Conservation (phyloP, 495 filamentous ascomycete genomes). For the Glonium stellatum region DNA sequence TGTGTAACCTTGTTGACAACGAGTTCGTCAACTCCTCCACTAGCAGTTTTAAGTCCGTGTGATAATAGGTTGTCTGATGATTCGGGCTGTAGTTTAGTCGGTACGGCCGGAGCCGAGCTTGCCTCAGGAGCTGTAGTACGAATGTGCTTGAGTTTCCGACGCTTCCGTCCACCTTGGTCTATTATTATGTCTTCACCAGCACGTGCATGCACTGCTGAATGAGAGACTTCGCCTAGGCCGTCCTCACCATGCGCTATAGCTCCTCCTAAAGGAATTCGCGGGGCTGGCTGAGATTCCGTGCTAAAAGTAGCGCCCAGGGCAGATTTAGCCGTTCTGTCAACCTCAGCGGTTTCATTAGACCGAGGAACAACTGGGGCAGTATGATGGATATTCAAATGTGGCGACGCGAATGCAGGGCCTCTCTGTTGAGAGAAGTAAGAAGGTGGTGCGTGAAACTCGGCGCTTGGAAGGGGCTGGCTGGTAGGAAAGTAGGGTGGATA, state of each 20-base stretch:
- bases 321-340: background rate
- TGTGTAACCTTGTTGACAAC: too few relatives aligned
- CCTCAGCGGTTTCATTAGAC: background rate
- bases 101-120: background rate
- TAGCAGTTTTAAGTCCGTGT: too few relatives aligned
- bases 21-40: too few relatives aligned
- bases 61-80: too few relatives aligned
- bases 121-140: background rate
- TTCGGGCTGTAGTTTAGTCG: background rate
- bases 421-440: background rate
- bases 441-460: background rate
- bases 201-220: background rate
- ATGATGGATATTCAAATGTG: background rate
- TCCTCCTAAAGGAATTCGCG: too few relatives aligned
- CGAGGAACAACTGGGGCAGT: background rate
- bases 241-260: background rate
- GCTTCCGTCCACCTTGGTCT: slow-evolving; percentile 41
- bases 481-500: background rate
- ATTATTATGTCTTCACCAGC: slow-evolving; percentile 20
- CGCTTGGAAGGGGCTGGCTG: background rate
- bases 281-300: too few relatives aligned
- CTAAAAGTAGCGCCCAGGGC: too few relatives aligned
- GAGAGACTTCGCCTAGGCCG: background rate
- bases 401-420: background rate
- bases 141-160: slow-evolving; percentile 33